Conservation (phyloP, 306 rosid genomes). For the Ormosia semicastrata region DNA sequence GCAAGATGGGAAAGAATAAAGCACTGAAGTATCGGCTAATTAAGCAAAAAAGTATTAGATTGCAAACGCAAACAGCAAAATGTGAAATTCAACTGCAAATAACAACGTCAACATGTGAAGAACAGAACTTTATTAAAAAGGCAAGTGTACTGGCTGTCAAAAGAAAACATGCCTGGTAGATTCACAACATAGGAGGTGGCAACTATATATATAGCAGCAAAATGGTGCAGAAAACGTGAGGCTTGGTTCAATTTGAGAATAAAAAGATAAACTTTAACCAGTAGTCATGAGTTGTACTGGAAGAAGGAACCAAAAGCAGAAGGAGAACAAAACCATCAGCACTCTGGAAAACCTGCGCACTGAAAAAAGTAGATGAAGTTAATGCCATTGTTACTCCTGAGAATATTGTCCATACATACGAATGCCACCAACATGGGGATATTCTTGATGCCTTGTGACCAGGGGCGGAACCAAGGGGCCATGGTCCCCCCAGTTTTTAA, state of each 20-base stretch:
- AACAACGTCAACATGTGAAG: neutral
- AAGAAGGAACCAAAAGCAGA: neutral
- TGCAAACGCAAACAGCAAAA: neutral
- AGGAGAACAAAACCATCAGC: constrained; percentile 1
- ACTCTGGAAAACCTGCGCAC: constrained; percentile 13
- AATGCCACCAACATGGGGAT: neutral
- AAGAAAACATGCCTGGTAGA: constrained; percentile 14
- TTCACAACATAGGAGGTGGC: neutral
- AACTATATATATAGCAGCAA: neutral
- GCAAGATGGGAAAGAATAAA: constrained; percentile 1
- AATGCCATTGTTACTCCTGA: neutral
- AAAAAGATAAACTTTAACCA: constrained; percentile 13
- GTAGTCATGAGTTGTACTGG: neutral
- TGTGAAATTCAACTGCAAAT: neutral
- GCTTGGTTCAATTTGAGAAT: neutral
- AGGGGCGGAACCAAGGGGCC: too few species aligned
- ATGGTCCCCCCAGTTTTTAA: too few species aligned
- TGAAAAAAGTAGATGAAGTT: neutral
- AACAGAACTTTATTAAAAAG: neutral
- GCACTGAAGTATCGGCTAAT: neutral
- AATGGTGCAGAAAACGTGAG: neutral
- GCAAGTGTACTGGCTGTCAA: neutral
- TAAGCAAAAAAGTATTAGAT: constrained; percentile 1
- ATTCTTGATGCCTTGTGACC: neutral
- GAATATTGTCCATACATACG: neutral